A percentile compares a stretch with the other conserved stretches of the same genome.
These are phyloP conservation scores for Rhizophagus sp. DNA, from an alignment of 192 early-diverging fungal genomes.

Conservation along the genomic window DNA sequence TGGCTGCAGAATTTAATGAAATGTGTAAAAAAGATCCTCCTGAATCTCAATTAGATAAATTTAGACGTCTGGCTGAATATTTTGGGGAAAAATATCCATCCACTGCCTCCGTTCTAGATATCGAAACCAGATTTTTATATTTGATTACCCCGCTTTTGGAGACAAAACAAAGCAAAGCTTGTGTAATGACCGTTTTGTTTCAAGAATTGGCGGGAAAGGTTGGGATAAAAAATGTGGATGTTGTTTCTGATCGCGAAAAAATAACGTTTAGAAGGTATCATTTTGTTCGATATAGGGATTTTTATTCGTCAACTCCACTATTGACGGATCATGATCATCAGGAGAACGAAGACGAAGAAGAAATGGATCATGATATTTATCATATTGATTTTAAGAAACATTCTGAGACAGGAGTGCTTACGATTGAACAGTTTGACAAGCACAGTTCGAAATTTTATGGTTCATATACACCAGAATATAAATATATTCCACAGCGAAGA, in stretches of 20 bases:
- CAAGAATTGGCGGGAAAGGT: constrained; percentile 11
- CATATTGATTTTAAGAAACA: constrained; percentile 32
- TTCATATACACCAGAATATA: constrained; percentile 21
- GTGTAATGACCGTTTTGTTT: constrained; percentile 13
- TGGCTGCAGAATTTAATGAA: constrained; percentile 17
- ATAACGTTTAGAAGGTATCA: constrained; percentile 21
- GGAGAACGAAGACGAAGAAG: not conserved
- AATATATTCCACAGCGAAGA: constrained; percentile 13
- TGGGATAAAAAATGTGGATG: constrained; percentile 21
- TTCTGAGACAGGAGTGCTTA: constrained; percentile 21
- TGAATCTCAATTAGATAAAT: constrained; percentile 12
- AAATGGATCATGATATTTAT: constrained; percentile 11
- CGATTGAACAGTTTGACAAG: constrained; percentile 18
- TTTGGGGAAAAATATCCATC: constrained; percentile 23
- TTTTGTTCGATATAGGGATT: constrained; percentile 17
- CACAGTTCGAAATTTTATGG: constrained; percentile 21
- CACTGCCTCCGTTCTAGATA: constrained; percentile 9
- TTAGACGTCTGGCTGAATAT: not conserved
- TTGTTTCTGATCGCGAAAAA: constrained; percentile 23
- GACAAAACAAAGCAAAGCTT: constrained; percentile 29
- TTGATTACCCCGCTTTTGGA: constrained; percentile 10
- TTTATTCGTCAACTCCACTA: not conserved
- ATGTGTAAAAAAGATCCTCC: not conserved
- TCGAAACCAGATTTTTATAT: constrained; percentile 27
- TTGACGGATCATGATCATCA: constrained; percentile 4